These are phyloP conservation scores for Sonneratia caseolaris DNA, from an alignment of 345 rosid species.

Conservation along the genomic window DNA sequence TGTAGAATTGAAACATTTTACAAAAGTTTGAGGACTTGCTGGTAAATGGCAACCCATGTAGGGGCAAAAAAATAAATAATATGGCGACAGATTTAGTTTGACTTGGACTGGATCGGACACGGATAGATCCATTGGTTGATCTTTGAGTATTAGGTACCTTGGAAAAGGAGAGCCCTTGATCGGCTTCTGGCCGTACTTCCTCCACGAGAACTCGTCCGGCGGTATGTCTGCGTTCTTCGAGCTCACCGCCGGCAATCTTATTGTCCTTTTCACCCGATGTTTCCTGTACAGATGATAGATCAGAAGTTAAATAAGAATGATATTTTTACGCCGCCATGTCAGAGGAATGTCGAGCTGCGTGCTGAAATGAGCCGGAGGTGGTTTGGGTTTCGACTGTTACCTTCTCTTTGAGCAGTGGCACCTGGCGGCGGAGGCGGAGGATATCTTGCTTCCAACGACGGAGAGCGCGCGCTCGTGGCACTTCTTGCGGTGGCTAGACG, in stretches of 20 bases:
- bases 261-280: constrained; percentile 23
- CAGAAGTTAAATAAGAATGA: neutral
- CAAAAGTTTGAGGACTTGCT: neutral
- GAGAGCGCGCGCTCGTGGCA: constrained; percentile 28
- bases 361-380: neutral
- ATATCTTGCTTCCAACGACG: neutral
- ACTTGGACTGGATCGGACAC: neutral
- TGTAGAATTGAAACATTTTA: constrained; percentile 1
- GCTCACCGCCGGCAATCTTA: constrained; percentile 29
- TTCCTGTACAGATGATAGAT: constrained; percentile 14
- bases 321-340: neutral
- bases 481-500: constrained; percentile 22
- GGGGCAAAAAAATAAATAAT: neutral
- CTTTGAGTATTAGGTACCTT: constrained; percentile 8
- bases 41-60: too few relatives aligned
- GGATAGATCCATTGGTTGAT: neutral
- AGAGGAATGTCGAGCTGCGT: neutral
- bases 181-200: constrained; percentile 47
- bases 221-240: constrained; percentile 34
- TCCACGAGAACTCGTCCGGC: constrained; percentile 36
- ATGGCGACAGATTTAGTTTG: neutral
- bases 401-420: constrained; percentile 46
- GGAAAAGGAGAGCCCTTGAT: constrained; percentile 41
- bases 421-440: constrained; percentile 15
- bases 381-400: constrained; percentile 6